Evolutionary conservation across 2,329 filamentous ascomycete genomes (phyloP).

Genomic region (Pseudogymnoascus sp.): DNA sequence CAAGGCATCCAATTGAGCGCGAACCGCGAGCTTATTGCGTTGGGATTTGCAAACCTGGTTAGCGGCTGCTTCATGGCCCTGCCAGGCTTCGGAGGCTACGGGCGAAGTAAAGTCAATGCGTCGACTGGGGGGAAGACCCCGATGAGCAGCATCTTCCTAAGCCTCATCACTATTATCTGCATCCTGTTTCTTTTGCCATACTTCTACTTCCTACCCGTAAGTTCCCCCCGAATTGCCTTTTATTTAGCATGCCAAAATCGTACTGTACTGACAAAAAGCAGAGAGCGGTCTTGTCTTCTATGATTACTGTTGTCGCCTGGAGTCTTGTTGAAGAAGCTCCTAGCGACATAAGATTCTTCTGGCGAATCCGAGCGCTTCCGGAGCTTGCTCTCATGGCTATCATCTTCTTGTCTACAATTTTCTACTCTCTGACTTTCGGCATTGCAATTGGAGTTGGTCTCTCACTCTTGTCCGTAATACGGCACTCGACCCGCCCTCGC

Average conservation of each 20-base stretch:
- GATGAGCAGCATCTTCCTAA: constrained; percentile 85
- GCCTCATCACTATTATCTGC: constrained; percentile 71
- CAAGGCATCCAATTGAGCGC: constrained; percentile 76
- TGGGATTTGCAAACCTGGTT: constrained; percentile 85
- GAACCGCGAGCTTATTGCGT: constrained; percentile 86
- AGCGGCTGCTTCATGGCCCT: constrained; percentile 88
- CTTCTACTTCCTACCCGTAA: constrained; percentile 90
- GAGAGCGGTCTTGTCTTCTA: constrained; percentile 88
- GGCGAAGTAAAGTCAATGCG: constrained; percentile 88
- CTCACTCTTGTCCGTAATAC: constrained; percentile 81
- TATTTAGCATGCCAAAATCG: constrained; percentile 10
- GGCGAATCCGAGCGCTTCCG: constrained; percentile 74
- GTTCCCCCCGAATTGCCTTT: constrained; percentile 31
- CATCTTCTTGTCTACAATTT: constrained; percentile 86
- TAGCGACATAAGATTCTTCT: constrained; percentile 84
- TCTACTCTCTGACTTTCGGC: constrained; percentile 88
- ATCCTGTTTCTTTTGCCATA: constrained; percentile 79
- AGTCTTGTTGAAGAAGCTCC: constrained; percentile 93
- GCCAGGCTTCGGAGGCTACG: constrained; percentile 92
- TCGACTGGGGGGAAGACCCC: constrained; percentile 87
- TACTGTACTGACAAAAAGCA: constrained; percentile 31
- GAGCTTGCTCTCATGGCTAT: constrained; percentile 82
- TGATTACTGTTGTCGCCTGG: constrained; percentile 93
- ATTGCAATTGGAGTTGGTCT: constrained; percentile 92
- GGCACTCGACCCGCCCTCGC: constrained; percentile 81